phyloP scores from a whole-genome alignment of 78 protist genomes.

The Dictyostelium citrinum region DNA sequence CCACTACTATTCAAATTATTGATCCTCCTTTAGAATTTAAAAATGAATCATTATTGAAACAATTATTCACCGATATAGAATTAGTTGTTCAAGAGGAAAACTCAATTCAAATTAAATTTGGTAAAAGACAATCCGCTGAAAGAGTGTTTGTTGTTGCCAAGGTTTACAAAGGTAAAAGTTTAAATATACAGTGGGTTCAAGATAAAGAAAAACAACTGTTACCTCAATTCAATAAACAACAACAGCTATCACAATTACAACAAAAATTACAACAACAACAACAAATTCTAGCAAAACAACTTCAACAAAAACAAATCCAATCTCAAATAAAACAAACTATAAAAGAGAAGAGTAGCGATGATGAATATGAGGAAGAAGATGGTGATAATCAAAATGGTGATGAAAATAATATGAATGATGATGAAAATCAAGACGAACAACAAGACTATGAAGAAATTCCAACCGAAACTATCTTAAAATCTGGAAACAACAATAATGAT shows the following conservation, averaged over 20 bases:
- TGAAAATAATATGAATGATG: not conserved
- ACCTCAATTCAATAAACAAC: not conserved
- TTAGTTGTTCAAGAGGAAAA: not conserved
- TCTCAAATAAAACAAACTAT: not conserved
- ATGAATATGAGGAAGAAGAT: not conserved
- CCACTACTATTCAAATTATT: slow-evolving; percentile 35
- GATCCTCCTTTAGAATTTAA: slow-evolving; percentile 66
- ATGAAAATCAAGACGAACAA: not conserved
- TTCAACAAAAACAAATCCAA: not conserved
- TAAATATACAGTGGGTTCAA: slow-evolving; percentile 49
- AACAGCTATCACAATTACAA: not conserved
- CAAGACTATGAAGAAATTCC: not conserved
- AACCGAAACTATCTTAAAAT: not conserved
- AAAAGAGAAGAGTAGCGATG: not conserved
- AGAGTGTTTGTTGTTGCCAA: slow-evolving; percentile 69
- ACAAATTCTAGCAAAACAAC: not conserved
- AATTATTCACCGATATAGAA: slow-evolving; percentile 31
- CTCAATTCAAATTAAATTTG: slow-evolving; percentile 42
- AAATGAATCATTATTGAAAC: slow-evolving; percentile 24
- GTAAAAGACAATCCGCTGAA: slow-evolving; percentile 54
- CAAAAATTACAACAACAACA: not conserved
- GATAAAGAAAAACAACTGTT: not conserved
- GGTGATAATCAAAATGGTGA: not conserved
- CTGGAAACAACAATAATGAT: not conserved
- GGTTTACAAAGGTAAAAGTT: slow-evolving; percentile 34